Percentiles rank a stretch among this genome's conserved stretches.
phyloP scores from a whole-genome alignment of 495 filamentous ascomycete species.

The Xylaria acuta region DNA sequence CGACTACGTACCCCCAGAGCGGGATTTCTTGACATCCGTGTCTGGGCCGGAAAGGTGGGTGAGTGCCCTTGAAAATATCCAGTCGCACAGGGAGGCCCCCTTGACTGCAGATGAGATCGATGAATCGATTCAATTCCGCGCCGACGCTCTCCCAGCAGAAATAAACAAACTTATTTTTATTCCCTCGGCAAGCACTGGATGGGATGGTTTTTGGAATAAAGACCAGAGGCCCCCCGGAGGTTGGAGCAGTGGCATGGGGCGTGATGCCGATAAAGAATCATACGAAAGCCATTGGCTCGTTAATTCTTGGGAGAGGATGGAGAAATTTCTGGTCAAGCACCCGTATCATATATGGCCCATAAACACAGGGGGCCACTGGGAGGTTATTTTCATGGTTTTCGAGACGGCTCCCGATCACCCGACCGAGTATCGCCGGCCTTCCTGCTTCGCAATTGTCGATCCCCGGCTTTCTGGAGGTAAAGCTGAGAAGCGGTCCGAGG shows the following conservation, averaged over 20 bases:
- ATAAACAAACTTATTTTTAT: not conserved
- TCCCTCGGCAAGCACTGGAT: not conserved
- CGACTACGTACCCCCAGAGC: not conserved
- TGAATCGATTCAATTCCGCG: not conserved
- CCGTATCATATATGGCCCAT: constrained; percentile 1
- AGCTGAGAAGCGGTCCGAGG: too few relatives aligned
- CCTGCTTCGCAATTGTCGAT: not conserved
- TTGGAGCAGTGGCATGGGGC: not conserved
- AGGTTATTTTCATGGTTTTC: constrained; percentile 1
- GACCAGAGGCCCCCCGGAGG: not conserved
- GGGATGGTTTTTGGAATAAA: not conserved
- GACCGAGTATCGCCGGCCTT: not conserved
- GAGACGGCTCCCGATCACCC: not conserved
- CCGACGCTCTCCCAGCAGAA: not conserved
- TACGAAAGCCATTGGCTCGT: not conserved
- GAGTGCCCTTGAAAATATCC: constrained; percentile 6
- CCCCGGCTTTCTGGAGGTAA: not conserved
- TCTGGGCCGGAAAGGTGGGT: not conserved
- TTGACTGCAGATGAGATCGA: not conserved
- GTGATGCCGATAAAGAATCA: not conserved
- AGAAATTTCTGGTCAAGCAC: not conserved
- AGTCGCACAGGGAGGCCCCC: not conserved
- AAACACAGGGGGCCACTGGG: not conserved
- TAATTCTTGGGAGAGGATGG: not conserved
- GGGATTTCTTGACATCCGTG: not conserved